Evolutionary conservation across 345 rosid genomes (phyloP).

Genomic region (Citrus sp.): DNA sequence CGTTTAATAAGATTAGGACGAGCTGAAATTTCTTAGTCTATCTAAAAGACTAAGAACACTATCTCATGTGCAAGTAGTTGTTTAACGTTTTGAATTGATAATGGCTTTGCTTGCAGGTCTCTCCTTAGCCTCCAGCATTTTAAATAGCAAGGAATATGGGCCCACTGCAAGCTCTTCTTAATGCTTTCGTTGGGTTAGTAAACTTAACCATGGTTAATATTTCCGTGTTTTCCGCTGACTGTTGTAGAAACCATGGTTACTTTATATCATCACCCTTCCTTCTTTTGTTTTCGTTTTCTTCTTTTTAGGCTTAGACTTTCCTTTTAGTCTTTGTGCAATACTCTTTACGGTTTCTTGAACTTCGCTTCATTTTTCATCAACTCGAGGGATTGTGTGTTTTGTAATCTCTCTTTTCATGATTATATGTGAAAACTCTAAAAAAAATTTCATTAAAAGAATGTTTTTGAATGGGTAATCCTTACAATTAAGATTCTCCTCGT

Average conservation of each 20-base stretch:
- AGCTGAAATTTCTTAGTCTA: neutral
- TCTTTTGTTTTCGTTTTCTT: neutral
- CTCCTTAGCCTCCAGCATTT: neutral
- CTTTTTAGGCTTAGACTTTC: neutral
- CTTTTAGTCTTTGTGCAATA: too few relatives aligned
- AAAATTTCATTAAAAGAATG: too few relatives aligned
- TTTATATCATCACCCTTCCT: slow-evolving; percentile 46
- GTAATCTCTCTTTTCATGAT: neutral
- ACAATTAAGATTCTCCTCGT: too few relatives aligned
- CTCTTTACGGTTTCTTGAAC: neutral
- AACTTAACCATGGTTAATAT: slow-evolving; percentile 48
- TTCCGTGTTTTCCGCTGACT: slow-evolving; percentile 30
- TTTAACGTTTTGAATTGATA: slow-evolving; percentile 3
- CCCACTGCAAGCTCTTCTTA: neutral
- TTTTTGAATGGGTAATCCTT: too few relatives aligned
- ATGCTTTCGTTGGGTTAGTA: neutral
- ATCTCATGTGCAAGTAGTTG: neutral
- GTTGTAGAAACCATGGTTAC: slow-evolving; percentile 49
- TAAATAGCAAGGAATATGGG: slow-evolving; percentile 10
- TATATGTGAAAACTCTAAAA: too few relatives aligned
- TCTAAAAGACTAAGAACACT: neutral
- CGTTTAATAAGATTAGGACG: neutral
- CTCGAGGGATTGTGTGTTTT: neutral
- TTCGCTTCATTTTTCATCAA: neutral
- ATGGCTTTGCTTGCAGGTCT: slow-evolving; percentile 9